Base-by-base conservation (phyloP, 192 early-diverging fungal genomes). In the Backusella westeae region DNA sequence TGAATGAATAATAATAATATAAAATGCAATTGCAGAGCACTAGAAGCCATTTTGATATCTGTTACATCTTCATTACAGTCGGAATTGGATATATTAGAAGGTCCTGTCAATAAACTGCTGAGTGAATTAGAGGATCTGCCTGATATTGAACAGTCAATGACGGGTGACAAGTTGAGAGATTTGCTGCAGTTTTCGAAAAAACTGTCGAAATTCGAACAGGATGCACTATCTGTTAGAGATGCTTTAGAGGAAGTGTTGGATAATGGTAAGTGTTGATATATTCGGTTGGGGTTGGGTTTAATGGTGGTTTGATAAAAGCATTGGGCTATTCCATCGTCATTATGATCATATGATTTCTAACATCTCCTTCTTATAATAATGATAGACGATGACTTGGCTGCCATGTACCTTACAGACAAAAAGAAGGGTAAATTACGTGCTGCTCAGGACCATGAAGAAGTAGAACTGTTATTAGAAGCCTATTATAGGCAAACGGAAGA, bases 331-430 rank as follows among this genome's bases (percentile, higher is more conserved):
- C 32, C 32, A 32, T 32, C 32, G 1, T 32, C 32, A 0, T 39
- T 1, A 9, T 0, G 6, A 0, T 39, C 8, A 39, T 39, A 10
- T 39, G 38, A 39, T 39, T 9, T 10, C 38, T 7, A 39, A 63
- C 71, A 12, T 21, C 34, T 69, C n/a, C n/a, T 77, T 53, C 29
- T 32, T 34, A 26, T 56, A 21, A 17, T 56, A 29, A 26, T 29
- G 29, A 59, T 86, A 85, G 94, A 96, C 83, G 95, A 97, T 39
- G 96, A 97, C 74, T 79, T 97, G 49, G 96, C 94, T 0, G 92
- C 85, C 29, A 93, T 97, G 94, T 97, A 95, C 75, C 81, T 97
- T 73, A 93, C 94, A 3, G 93, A 90, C 44, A 97, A 97, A 83
- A 89, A 89, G 44, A 65, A 76, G 6, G 90, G 90, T 36, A 65